A percentile compares a stretch with the other conserved stretches of the same genome.
These are phyloP conservation scores for Haplographium delicatum DNA, from an alignment of 495 filamentous ascomycete genomes.

Conservation along the genomic window DNA sequence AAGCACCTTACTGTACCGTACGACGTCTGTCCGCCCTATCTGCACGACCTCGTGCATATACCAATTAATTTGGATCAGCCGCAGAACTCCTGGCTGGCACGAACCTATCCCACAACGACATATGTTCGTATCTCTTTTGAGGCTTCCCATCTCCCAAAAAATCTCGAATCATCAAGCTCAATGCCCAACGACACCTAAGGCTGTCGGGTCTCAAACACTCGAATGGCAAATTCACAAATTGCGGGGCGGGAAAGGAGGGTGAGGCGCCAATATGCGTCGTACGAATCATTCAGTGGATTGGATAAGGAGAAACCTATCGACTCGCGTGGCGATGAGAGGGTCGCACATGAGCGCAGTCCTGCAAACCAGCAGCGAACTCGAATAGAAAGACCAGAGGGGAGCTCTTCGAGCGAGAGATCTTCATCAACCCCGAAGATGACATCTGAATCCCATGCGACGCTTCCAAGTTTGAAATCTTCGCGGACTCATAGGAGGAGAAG, in stretches of 20 bases:
- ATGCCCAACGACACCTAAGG: conserved; percentile 22
- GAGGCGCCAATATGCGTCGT: conserved; percentile 7
- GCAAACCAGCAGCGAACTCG: conserved; percentile 15
- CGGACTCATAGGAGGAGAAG: conserved; percentile 11
- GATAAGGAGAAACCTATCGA: conserved; percentile 6
- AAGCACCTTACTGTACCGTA: no score
- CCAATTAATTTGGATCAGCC: conserved; percentile 18
- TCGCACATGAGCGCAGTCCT: conserved; percentile 13
- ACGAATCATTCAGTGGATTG: conserved; percentile 23
- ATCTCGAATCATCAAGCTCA: not conserved
- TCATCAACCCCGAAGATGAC: conserved; percentile 20
- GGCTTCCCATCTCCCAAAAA: not conserved
- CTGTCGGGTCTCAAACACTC: conserved; percentile 14
- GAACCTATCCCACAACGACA: conserved; percentile 20
- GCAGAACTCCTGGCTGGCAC: no score
- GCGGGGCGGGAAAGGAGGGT: conserved; percentile 9
- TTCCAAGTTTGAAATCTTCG: conserved; percentile 9
- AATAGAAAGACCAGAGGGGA: conserved; percentile 22
- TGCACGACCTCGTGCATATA: not conserved
- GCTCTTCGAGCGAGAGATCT: conserved; percentile 3
- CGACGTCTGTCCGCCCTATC: not conserved
- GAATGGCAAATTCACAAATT: conserved; percentile 16
- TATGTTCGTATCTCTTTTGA: conserved; percentile 6
- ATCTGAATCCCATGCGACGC: conserved; percentile 20
- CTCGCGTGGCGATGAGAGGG: conserved; percentile 18